phyloP scores from a whole-genome alignment of 106 monocot genomes.

The Allium fistulosum region DNA sequence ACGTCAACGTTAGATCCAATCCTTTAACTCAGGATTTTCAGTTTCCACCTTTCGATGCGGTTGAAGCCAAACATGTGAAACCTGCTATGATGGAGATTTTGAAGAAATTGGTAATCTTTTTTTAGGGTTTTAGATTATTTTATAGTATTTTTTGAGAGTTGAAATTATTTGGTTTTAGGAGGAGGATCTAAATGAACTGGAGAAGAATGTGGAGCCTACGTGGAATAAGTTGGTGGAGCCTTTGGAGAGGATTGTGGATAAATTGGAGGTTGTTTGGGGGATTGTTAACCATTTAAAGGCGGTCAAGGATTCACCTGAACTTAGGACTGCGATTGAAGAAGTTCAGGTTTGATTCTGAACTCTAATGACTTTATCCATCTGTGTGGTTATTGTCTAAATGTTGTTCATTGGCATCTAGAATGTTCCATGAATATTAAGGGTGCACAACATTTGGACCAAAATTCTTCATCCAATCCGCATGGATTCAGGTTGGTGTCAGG shows the following conservation, averaged over 20 bases:
- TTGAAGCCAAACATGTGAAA: conserved; percentile 69
- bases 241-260: conserved; percentile 77
- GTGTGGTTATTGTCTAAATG: too few relatives aligned
- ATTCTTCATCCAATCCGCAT: too few relatives aligned
- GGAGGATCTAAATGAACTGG: conserved; percentile 62
- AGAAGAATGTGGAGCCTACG: conserved; percentile 70
- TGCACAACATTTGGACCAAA: too few relatives aligned
- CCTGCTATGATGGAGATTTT: conserved; percentile 66
- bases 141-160: neutral
- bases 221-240: conserved; percentile 90
- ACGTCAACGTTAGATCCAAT: conserved; percentile 23
- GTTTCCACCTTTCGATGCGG: conserved; percentile 83
- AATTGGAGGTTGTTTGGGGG: conserved; percentile 84
- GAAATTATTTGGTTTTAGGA: conserved; percentile 37
- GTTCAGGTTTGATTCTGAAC: conserved; percentile 50
- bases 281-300: conserved; percentile 85
- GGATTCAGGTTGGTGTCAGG: too few relatives aligned
- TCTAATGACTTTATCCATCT: too few relatives aligned
- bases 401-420: too few relatives aligned
- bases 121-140: conserved; percentile 10
- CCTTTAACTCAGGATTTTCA: conserved; percentile 65
- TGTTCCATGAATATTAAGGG: too few relatives aligned
- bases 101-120: conserved; percentile 35
- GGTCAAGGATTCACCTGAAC: conserved; percentile 87
- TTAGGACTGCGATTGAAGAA: conserved; percentile 88